Evolutionary conservation across 2,329 filamentous ascomycete genomes (phyloP), one percentile per base, ranked within the genome.

Genomic region (Lachnellula suecica): DNA sequence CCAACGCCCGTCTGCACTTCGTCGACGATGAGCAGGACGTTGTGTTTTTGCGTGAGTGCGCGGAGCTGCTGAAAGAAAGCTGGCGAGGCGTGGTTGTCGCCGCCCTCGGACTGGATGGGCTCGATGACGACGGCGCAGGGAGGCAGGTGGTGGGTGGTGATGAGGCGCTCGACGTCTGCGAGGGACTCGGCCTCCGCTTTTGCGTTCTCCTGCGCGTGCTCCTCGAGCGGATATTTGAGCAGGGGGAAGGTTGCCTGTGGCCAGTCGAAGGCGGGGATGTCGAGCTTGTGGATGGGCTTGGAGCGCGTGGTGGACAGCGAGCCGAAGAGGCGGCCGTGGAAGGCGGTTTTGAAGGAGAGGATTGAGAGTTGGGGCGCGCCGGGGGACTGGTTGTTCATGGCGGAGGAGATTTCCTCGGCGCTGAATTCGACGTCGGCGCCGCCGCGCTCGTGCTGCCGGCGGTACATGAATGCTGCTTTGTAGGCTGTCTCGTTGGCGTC

Each of bases 201-300:
- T 6, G 78, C 78, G 68, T 93, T 93, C 71, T 89, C 87, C 53
- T 81, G 76, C 4, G 72, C 79, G 67, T 88, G 77, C 57, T 88
- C 75, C 62, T 88, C 83, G 17, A 92, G 81, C 2, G 89, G 89
- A 71, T 92, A 92, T 71, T 88, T 88, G 59, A 90, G 77, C 25
- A 72, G 63, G n/a, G 89, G 89, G 77, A 93, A 93, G 31, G 85
- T 77, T n/a, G 88, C 88, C 71, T 89, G 87, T 47, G 89, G 89
- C 89, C 89, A 93, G 75, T 92, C 84, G 68, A 93, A 93, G 55
- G 88, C 86, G n/a, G 89, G 89, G 60, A 93, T 92, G 68, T 93
- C 89, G 61, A 93, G 78, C 72, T 93, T 93, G 78, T 93, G 89
- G 62, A 93, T 89, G 49, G 89, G 79, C 77, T 92, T 92, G 70